These are phyloP conservation scores for Globisporangium parvum DNA, from an alignment of 352 stramenopile genomes.

Conservation along the genomic window DNA sequence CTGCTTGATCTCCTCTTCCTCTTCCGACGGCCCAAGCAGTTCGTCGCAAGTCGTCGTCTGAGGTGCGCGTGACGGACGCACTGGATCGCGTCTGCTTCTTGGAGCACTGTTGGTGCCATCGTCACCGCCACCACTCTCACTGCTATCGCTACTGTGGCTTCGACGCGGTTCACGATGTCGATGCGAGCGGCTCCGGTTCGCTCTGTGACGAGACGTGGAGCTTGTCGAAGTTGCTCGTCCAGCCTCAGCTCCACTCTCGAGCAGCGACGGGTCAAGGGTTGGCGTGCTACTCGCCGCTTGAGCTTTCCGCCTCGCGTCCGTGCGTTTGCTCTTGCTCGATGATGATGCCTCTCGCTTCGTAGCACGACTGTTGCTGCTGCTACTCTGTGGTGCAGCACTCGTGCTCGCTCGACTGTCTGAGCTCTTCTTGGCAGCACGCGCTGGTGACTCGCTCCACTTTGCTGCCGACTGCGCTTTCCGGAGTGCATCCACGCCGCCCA, in stretches of 20 bases:
- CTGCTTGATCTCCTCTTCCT: not conserved
- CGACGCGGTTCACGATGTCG: not conserved
- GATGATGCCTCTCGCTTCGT: not conserved
- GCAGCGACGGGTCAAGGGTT: not conserved
- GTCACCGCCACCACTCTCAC: too few species aligned
- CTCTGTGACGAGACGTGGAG: not conserved
- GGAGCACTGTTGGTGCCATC: too few species aligned
- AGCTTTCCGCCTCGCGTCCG: not conserved
- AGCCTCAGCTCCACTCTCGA: not conserved
- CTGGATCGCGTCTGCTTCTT: too few species aligned
- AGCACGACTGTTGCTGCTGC: not conserved
- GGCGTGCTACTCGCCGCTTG: not conserved
- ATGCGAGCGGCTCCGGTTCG: not conserved
- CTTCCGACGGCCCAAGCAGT: not conserved
- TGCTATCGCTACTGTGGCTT: not conserved
- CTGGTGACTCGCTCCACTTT: not conserved
- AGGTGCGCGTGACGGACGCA: too few species aligned
- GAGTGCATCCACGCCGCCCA: not conserved
- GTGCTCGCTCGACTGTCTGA: not conserved
- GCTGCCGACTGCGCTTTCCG: not conserved
- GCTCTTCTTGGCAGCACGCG: not conserved
- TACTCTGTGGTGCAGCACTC: not conserved
- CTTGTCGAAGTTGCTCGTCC: not conserved
- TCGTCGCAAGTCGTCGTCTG: too few species aligned
- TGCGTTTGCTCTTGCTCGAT: not conserved